Evolutionary conservation across 2,329 filamentous ascomycete genomes (phyloP).

Genomic region (Venturia nashicola): DNA sequence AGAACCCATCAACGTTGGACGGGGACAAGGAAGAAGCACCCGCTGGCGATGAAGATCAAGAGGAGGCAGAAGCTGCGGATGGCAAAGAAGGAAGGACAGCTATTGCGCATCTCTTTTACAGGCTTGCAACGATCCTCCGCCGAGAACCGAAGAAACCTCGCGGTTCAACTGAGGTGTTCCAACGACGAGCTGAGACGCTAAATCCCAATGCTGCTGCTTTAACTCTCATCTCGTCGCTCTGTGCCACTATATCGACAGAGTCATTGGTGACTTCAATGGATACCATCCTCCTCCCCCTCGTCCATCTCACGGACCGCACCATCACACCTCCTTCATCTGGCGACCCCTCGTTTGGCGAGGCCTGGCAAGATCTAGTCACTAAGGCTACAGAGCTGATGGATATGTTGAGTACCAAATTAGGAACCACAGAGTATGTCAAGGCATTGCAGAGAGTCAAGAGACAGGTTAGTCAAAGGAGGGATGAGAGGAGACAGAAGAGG

Average conservation of each 20-base stretch:
- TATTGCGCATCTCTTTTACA: conserved; percentile 65
- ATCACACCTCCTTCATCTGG: conserved; percentile 35
- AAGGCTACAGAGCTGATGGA: conserved; percentile 70
- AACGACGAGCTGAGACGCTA: conserved; percentile 48
- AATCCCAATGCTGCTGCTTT: conserved; percentile 66
- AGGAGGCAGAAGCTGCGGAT: conserved; percentile 21
- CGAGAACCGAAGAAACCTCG: conserved; percentile 38
- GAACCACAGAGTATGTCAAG: conserved; percentile 66
- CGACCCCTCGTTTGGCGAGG: conserved; percentile 57
- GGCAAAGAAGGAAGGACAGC: conserved; percentile 30
- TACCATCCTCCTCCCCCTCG: conserved; percentile 54
- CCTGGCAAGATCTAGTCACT: conserved; percentile 58
- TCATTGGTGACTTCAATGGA: conserved; percentile 50
- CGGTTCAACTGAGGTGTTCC: conserved; percentile 31
- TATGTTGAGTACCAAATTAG: conserved; percentile 71
- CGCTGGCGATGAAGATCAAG: conserved; percentile 25
- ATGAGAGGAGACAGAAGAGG: conserved; percentile 68
- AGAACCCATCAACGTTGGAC: conserved; percentile 28
- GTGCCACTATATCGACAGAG: conserved; percentile 45
- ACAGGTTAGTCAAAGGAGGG: conserved; percentile 57
- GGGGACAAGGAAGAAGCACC: conserved; percentile 24
- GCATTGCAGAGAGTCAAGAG: conserved; percentile 62
- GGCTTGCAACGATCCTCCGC: conserved; percentile 66
- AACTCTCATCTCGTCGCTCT: conserved; percentile 59
- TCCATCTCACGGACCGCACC: conserved; percentile 76